Conservation (phyloP, 106 monocot genomes). For the Hemerocallis citrina region DNA sequence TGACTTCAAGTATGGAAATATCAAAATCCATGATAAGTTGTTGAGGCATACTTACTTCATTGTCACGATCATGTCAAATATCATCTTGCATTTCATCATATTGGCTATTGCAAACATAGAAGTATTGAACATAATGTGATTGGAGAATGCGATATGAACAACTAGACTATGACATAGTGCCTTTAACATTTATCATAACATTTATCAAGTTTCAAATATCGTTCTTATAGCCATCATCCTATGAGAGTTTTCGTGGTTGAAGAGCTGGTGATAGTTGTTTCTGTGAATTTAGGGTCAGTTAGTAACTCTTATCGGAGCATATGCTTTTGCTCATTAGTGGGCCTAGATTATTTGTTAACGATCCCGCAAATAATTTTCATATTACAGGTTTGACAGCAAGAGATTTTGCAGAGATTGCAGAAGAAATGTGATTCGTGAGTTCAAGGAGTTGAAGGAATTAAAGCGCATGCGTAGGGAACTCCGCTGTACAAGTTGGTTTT, state of each 20-base stretch:
- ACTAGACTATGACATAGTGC: too few relatives aligned
- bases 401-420: constrained; percentile 80
- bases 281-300: neutral
- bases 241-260: constrained; percentile 58
- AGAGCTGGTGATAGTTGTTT: neutral
- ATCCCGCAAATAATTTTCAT: constrained; percentile 3
- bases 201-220: too few relatives aligned
- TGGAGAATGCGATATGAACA: too few relatives aligned
- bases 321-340: neutral
- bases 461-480: constrained; percentile 63
- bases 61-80: too few relatives aligned
- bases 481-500: constrained; percentile 62
- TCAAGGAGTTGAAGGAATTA: constrained; percentile 75
- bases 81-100: too few relatives aligned
- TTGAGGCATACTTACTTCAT: too few relatives aligned
- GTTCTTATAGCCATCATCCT: constrained; percentile 65
- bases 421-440: constrained; percentile 69
- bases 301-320: neutral
- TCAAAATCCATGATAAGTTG: too few relatives aligned
- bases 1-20: too few relatives aligned
- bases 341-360: constrained; percentile 3
- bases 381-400: constrained; percentile 73
- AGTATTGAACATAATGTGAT: too few relatives aligned
- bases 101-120: too few relatives aligned
- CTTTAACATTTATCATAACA: neutral